Base-by-base conservation (phyloP, 2,329 filamentous ascomycete species). In the Sporothrix globosa region DNA sequence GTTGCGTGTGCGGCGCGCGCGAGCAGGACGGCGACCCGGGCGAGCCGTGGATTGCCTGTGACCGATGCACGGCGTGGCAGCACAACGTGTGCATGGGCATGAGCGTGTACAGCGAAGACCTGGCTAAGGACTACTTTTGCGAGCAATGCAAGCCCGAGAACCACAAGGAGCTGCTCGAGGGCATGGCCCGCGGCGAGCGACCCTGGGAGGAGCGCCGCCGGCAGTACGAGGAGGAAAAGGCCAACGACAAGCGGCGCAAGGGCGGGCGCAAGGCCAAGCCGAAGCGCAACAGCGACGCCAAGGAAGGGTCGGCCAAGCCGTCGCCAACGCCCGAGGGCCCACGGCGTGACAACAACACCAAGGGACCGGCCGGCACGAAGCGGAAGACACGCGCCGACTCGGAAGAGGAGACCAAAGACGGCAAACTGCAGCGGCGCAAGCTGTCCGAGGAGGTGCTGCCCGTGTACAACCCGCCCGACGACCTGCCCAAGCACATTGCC, bases 61-160 rank as follows among this genome's bases (percentile, higher is more conserved):
- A 99, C 80, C 88, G 87, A 61, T 99, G 96, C 80, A 89, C 88
- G 65, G 95, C 91, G 54, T 99, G 96, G 96, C 96, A 99, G 81
- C 96, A 99, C 81, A 97, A 97, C 77, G 90, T 96, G 73, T 99
- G 96, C 79, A 92, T 99, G 84, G 93, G 92, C 68, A 88, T 97
- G 78, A 89, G 86, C 76, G 88, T 90, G 61, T 93, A 92, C 75
- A 88, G 90, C 44, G 91, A 94, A 71, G 88, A 94, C 76, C 85
- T 92, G 69, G 91, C 92, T 41, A 91, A 91, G 72, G 86, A 92
- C 80, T 99, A 99, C 82, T 96, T 91, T 81, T 99, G 96, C 81
- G 96, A 99, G 80, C 84, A 90, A 80, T 98, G 96, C 82, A 87
- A 87, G 68, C 96, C 96, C 0, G 87, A 93, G 70, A 89, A 94